phyloP scores from a whole-genome alignment of 352 stramenopile species.

The Phytophthora sojae region DNA sequence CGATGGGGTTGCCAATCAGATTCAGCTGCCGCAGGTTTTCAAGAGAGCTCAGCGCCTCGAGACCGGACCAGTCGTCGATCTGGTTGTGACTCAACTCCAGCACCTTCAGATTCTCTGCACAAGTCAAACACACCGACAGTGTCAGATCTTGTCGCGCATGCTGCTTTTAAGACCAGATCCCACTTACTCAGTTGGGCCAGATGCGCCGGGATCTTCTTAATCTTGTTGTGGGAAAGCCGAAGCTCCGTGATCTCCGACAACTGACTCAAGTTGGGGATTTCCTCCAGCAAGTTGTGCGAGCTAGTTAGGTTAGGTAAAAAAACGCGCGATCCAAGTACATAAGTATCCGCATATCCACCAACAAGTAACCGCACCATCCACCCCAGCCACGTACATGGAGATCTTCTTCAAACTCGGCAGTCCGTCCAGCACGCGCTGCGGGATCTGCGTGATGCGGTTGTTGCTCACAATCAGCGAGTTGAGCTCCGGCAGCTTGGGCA shows the following conservation, averaged over 20 bases:
- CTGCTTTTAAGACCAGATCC: no score
- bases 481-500: conserved; percentile 80
- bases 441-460: conserved; percentile 80
- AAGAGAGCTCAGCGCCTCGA: conserved; percentile 68
- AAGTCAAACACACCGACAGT: conserved; percentile 11
- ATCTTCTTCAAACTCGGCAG: conserved; percentile 85
- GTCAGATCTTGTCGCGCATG: neutral
- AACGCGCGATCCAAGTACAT: neutral
- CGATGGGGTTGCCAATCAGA: conserved; percentile 83
- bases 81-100: conserved; percentile 84
- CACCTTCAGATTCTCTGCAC: conserved; percentile 78
- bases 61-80: conserved; percentile 82
- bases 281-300: conserved; percentile 81
- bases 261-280: conserved; percentile 73
- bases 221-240: conserved; percentile 83
- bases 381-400: conserved; percentile 64
- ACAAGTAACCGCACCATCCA: neutral
- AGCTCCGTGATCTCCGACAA: conserved; percentile 79
- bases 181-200: conserved; percentile 70
- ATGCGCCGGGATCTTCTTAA: conserved; percentile 70
- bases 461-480: conserved; percentile 90
- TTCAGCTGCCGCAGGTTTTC: conserved; percentile 82
- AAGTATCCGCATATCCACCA: neutral
- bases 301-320: conserved; percentile 22
- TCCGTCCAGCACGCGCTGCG: conserved; percentile 64